Base-by-base conservation (phyloP, 345 rosid species). In the Boechera retrofracta region DNA sequence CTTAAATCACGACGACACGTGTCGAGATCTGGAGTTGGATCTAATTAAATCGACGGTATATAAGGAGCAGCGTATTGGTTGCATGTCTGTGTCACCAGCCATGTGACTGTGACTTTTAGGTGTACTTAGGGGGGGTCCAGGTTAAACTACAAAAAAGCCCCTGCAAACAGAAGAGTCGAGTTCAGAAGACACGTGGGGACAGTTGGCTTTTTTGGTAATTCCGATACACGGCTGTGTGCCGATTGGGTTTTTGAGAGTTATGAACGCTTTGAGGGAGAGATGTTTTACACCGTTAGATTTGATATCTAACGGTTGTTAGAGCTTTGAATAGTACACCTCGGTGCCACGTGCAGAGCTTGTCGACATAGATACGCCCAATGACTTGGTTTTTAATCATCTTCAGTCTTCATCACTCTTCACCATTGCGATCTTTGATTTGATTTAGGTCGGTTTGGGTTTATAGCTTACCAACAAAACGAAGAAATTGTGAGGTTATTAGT, bases 21-120 rank as follows among this genome's bases (percentile, higher is more conserved):
- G 79, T 58, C 16, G 24, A 29, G 47, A 60, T 35, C 33, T 41
- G 5, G 55, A 13, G 62, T 0, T 24, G 31, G 24, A 4, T 63
- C 5, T n/a, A 1, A 33, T 47, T 13, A 42, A 9, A 75, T 80
- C 76, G 11, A 85, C 84, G 83, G 59, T 73, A 15, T 0, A 44
- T 2, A 69, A 60, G 5, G 57, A 41, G 67, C 39, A 33, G 35
- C 12, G 28, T 5, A 58, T 65, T 49, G 64, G 68, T 58, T 29
- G 73, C 63, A 72, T 78, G 77, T 24, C 81, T 72, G 77, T 78
- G 64, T 58, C 56, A 78, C 74, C 26, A 67, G 69, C 77, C 77
- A 78, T 73, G 81, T 78, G 81, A 61, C 73, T 28, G 77, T 72
- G 73, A 77, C 80, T 64, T 47, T 55, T 41, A 71, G 76, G 77